Conservation (phyloP, 495 filamentous ascomycete species). For the Delitschia confertaspora region DNA sequence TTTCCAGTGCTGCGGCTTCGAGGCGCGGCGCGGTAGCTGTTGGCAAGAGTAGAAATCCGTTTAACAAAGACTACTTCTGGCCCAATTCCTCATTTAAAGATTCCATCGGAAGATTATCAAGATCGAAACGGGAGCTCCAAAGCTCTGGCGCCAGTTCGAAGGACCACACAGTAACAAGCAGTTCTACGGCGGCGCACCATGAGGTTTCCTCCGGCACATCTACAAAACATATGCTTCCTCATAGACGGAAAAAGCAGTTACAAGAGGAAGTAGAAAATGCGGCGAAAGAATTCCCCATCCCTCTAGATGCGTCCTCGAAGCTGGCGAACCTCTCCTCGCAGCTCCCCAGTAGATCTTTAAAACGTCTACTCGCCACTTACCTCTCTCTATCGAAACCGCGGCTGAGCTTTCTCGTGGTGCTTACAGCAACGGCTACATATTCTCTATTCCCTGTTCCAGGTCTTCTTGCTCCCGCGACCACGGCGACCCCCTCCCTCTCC, state of each 20-base stretch:
- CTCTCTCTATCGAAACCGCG: constrained; percentile 92
- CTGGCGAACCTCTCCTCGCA: constrained; percentile 63
- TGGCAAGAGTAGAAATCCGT: constrained; percentile 15
- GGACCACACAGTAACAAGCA: background rate
- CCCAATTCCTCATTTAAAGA: constrained; percentile 22
- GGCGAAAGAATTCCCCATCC: constrained; percentile 39
- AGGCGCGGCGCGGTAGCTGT: constrained; percentile 14
- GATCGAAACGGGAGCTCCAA: constrained; percentile 14
- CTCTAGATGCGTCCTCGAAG: constrained; percentile 75
- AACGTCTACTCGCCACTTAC: constrained; percentile 69
- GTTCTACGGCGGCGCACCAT: background rate
- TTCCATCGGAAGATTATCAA: constrained; percentile 5
- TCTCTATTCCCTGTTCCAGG: constrained; percentile 82
- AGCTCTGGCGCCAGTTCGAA: background rate
- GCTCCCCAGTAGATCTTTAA: constrained; percentile 58
- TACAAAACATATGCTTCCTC: constrained; percentile 28
- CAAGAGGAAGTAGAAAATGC: constrained; percentile 11
- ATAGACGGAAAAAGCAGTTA: constrained; percentile 32
- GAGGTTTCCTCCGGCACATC: background rate
- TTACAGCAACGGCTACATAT: constrained; percentile 87
- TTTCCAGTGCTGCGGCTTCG: constrained; percentile 11
- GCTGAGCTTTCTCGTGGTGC: constrained; percentile 80
- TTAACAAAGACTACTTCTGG: constrained; percentile 31
- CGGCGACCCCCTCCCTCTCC: constrained; percentile 71
- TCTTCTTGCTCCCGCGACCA: constrained; percentile 60